phyloP scores from a whole-genome alignment of 495 filamentous ascomycete species.

The Poronia punctata region DNA sequence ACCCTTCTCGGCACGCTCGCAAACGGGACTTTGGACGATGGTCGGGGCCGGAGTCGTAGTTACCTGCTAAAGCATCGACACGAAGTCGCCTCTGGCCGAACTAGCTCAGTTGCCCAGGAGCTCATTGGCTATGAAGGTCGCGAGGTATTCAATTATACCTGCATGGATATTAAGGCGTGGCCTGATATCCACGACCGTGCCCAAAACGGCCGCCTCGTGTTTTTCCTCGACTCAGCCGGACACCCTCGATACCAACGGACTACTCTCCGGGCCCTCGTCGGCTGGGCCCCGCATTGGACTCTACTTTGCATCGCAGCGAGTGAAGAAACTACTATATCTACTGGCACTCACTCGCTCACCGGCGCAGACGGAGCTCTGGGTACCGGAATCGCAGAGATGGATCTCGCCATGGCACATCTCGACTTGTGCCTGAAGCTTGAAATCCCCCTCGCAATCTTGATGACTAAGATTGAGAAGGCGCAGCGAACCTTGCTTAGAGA shows the following conservation, averaged over 20 bases:
- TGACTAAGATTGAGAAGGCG: constrained; percentile 88
- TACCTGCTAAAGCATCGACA: constrained; percentile 90
- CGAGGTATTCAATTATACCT: constrained; percentile 79
- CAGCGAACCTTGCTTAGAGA: constrained; percentile 59
- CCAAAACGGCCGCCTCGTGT: constrained; percentile 66
- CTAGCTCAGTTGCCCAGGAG: constrained; percentile 88
- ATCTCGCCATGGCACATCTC: constrained; percentile 73
- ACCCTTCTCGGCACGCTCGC: constrained; percentile 83
- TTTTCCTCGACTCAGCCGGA: constrained; percentile 85
- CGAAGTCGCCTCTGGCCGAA: constrained; percentile 84
- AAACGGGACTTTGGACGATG: constrained; percentile 84
- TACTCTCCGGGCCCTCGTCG: constrained; percentile 77
- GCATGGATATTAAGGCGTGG: constrained; percentile 85
- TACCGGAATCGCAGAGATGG: constrained; percentile 41
- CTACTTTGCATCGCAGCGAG: constrained; percentile 82
- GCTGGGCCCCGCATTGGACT: constrained; percentile 94
- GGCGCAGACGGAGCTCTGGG: constrained; percentile 37
- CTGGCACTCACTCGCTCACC: constrained; percentile 44
- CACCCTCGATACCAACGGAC: constrained; percentile 83
- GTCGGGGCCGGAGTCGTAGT: constrained; percentile 78
- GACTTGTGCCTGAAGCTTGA: constrained; percentile 75
- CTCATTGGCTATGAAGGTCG: constrained; percentile 70
- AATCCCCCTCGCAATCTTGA: constrained; percentile 67
- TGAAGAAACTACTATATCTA: constrained; percentile 46
- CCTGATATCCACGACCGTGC: constrained; percentile 83